Conservation (phyloP, 202 grass and related monocot species). For the Thinopyrum obtusiflorum region DNA sequence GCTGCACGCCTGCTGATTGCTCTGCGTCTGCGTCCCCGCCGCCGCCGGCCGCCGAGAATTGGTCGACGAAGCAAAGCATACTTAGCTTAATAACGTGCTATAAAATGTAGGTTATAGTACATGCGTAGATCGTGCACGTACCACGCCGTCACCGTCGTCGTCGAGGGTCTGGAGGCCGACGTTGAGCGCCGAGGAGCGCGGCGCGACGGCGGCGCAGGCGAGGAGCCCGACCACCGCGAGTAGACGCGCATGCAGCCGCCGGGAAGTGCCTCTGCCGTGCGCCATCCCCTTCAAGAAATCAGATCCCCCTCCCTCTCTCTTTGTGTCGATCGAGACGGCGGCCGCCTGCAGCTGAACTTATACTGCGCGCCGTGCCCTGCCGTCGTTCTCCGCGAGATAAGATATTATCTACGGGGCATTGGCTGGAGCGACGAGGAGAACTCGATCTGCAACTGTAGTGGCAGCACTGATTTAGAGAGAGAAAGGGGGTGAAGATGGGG, state of each 20-base stretch:
- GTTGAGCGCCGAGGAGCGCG: slow-evolving; percentile 57
- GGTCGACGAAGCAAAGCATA: neutral
- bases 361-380: neutral
- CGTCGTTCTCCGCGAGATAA: neutral
- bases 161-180: slow-evolving; percentile 60
- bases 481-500: neutral
- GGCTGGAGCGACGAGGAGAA: neutral
- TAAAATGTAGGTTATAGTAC: neutral
- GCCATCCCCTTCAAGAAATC: neutral
- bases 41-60: neutral
- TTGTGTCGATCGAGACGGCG: neutral
- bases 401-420: neutral
- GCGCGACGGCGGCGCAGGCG: neutral
- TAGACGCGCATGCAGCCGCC: neutral
- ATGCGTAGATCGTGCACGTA: slow-evolving; percentile 24
- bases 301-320: no score
- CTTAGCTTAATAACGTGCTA: neutral
- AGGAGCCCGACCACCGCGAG: neutral
- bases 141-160: slow-evolving; percentile 45
- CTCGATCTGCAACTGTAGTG: neutral
- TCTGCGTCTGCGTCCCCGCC: slow-evolving; percentile 33
- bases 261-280: neutral
- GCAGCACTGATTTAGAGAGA: neutral
- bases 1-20: slow-evolving; percentile 85
- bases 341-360: neutral